Conservation (phyloP, 2,329 filamentous ascomycete genomes). For the Colletotrichum lini region DNA sequence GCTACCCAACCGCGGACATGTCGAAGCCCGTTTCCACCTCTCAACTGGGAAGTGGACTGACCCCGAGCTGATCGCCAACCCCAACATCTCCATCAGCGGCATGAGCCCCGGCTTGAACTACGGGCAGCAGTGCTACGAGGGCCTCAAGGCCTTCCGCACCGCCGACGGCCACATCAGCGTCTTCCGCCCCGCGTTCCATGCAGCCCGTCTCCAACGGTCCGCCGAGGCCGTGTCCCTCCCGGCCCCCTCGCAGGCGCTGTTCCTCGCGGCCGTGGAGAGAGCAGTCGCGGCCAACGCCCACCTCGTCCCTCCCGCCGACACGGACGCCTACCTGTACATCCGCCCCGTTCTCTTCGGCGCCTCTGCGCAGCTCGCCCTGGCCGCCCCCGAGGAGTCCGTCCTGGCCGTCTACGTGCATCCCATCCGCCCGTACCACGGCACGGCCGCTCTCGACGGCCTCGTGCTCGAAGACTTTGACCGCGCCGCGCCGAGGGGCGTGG, state of each 20-base stretch:
- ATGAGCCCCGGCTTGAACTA: constrained; percentile 19
- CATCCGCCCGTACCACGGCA: constrained; percentile 55
- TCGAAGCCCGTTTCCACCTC: no score
- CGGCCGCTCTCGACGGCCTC: constrained; percentile 68
- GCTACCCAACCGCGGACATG: no score
- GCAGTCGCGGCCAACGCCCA: constrained; percentile 77
- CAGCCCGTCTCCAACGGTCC: constrained; percentile 15
- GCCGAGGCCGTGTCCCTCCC: constrained; percentile 69
- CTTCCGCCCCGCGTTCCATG: constrained; percentile 6
- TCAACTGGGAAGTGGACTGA: constrained; percentile 4
- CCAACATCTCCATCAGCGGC: constrained; percentile 10
- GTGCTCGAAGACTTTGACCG: constrained; percentile 80
- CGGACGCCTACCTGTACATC: constrained; percentile 77
- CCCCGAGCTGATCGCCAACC: constrained; percentile 11
- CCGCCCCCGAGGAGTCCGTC: constrained; percentile 70
- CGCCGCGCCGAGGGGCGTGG: constrained; percentile 76
- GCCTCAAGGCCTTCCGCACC: no score
- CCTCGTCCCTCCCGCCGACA: constrained; percentile 75
- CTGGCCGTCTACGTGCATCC: constrained; percentile 75
- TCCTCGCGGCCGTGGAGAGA: constrained; percentile 70
- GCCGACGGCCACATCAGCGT: constrained; percentile 13
- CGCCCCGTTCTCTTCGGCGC: constrained; percentile 74
- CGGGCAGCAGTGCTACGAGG: neutral
- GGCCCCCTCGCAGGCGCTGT: constrained; percentile 70
- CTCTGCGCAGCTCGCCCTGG: constrained; percentile 18